Conservation (phyloP, 2,329 filamentous ascomycete genomes). For the Monosporascus sp. region DNA sequence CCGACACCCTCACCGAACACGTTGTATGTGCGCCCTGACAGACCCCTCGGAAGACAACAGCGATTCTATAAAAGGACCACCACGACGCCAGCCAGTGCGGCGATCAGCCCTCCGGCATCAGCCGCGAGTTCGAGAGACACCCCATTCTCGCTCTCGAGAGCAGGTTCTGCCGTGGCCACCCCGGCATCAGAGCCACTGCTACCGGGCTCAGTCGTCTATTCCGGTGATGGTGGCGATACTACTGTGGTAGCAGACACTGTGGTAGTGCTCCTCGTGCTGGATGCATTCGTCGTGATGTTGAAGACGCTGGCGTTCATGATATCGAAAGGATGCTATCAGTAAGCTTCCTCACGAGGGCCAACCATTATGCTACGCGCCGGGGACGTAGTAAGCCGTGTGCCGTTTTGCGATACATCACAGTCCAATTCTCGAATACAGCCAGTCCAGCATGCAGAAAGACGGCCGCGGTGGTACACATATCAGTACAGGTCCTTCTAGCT, state of each 20-base stretch:
- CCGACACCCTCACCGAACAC: too few relatives aligned
- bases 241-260: constrained; percentile 1
- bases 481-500: constrained; percentile 23
- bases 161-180: neutral
- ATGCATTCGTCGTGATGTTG: constrained; percentile 12
- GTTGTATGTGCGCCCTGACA: too few relatives aligned
- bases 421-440: neutral
- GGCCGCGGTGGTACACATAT: constrained; percentile 9
- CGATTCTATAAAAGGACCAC: constrained; percentile 17
- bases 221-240: neutral
- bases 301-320: constrained; percentile 25
- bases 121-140: constrained; percentile 4
- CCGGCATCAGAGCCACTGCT: neutral
- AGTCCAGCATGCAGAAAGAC: neutral
- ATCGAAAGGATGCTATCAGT: neutral
- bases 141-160: neutral
- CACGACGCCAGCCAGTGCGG: constrained; percentile 19
- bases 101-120: constrained; percentile 13
- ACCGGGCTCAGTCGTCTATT: neutral
- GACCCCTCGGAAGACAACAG: too few relatives aligned
- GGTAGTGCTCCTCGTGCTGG: constrained; percentile 3
- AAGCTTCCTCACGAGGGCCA: too few relatives aligned
- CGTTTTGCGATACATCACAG: neutral
- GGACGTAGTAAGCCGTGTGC: too few relatives aligned
- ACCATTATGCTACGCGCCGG: neutral